Evolutionary conservation across 2,329 filamentous ascomycete genomes (phyloP), one percentile per base, ranked within the genome.

Genomic region (Xylariomycetidae sp.): DNA sequence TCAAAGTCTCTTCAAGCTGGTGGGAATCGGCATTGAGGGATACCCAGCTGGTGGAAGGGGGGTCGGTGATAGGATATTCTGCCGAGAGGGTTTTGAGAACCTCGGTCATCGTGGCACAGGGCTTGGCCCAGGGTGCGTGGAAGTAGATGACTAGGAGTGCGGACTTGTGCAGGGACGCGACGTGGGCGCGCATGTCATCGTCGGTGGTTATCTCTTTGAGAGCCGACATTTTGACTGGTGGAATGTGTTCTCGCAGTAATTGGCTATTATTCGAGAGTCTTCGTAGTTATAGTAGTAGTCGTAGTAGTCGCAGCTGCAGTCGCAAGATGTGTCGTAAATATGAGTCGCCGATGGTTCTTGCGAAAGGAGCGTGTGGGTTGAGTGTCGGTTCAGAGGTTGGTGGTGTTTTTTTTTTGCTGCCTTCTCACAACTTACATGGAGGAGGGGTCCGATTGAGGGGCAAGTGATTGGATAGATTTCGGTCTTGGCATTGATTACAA

Each of bases 91-190:
- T 84, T 55, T 77, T 73, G 45, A 98, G 78, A 49, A 97, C 85
- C 31, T 81, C 85, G 48, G 77, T 79, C 89, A 97, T 97, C 65
- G 96, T 88, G 44, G 85, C 81, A 70, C 92, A 97, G 28, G 92
- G 92, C 39, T 88, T 88, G 18, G 92, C 92, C 92, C 92, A 98
- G 46, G 89, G 85, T 14, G 92, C 88, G 61, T 97, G 85, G 72
- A 98, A 98, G 59, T 89, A 96, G 56, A 94, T 78, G 54, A 96
- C 73, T 43, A 90, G 72, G 40, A 96, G 77, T 12, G 85, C 78
- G 12, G 80, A 74, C 2, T 82, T 56, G 9, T 85, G 76, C 11
- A 89, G 71, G 26, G 77, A 71, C 42, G 72, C 69, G 42, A 86
- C 68, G 55, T 84, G 73, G 46, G 77, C 66, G 46, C 80, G 70